These are phyloP conservation scores for Colletotrichum tamarilloi DNA, from an alignment of 2,329 filamentous ascomycete genomes.

Conservation along the genomic window DNA sequence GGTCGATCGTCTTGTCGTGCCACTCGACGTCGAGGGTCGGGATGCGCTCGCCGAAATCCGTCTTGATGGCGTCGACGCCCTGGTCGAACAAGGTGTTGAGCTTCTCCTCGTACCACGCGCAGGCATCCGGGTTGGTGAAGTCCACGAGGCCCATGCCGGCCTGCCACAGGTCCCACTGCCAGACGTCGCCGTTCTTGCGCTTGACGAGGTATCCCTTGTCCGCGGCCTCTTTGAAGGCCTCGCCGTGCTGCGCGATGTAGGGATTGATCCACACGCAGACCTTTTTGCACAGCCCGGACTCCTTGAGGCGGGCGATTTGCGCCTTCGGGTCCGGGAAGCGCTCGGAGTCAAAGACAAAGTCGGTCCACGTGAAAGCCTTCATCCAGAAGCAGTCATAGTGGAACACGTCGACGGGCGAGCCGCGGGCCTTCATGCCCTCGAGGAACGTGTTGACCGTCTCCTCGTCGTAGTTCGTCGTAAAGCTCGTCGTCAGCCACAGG, in stretches of 20 bases:
- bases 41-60: slow-evolving; percentile 80
- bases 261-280: slow-evolving; percentile 83
- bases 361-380: slow-evolving; percentile 79
- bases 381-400: slow-evolving; percentile 86
- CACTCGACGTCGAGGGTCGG: slow-evolving; percentile 74
- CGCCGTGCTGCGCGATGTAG: slow-evolving; percentile 77
- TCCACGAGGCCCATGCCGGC: slow-evolving; percentile 81
- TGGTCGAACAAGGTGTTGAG: slow-evolving; percentile 73
- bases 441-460: slow-evolving; percentile 75
- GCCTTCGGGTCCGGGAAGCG: slow-evolving; percentile 76
- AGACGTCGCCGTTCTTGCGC: slow-evolving; percentile 75
- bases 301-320: slow-evolving; percentile 73
- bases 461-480: slow-evolving; percentile 80
- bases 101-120: slow-evolving; percentile 72
- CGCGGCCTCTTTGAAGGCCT: slow-evolving; percentile 72
- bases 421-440: slow-evolving; percentile 73
- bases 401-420: slow-evolving; percentile 76
- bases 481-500: slow-evolving; percentile 81
- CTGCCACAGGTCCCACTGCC: slow-evolving; percentile 84
- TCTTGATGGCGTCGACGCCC: slow-evolving; percentile 79
- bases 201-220: slow-evolving; percentile 77
- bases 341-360: slow-evolving; percentile 76
- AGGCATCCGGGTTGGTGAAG: slow-evolving; percentile 78
- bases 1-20: slow-evolving; percentile 68
- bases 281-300: slow-evolving; percentile 68